Base-by-base conservation (phyloP, 169 alveolate genomes). In the Eimeria tenella region DNA sequence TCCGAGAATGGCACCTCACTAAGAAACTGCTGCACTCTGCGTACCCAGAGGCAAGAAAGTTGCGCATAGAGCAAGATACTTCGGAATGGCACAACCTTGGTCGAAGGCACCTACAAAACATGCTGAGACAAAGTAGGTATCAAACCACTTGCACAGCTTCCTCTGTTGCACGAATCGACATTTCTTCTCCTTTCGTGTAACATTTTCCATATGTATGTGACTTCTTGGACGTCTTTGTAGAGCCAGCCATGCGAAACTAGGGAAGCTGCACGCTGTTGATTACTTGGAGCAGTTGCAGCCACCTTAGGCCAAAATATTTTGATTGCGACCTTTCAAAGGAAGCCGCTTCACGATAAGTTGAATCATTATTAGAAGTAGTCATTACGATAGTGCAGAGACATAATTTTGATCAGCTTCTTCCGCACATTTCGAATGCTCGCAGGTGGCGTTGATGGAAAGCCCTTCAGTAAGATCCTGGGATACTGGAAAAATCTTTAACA, bases 371-470 rank as follows among this genome's bases (percentile, higher is more conserved):
- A 31, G 42, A 31, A 31, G 42, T 31, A 31, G 42, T 2, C 42
- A 31, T 31, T 31, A 31, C 4, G 42, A 31, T 50, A 19, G 5
- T 52, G 86, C 52, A 75, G 42, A n/a, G 3, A 4, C 17, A 0
- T 52, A 2, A 13, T 50, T 9, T 49, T 17, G 49, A 17, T n/a
- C n/a, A 31, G 13, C 21, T 50, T 75, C 53, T 50, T 8, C 7
- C 63, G 62, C 42, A 6, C n/a, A 42, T 8, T 50, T 31, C 42
- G 42, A 31, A 4, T 84, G 79, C 62, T 53, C 62, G 91, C 91
- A 84, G 91, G 62, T 63, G 91, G 91, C 63, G 91, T 84, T 77
- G 79, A 84, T 42, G 91, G 91, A 7, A 84, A 42, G 79, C 91
- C 75, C 5, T 84, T 84, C 79, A 84, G 91, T 84, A 84, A 58